Base-by-base conservation (phyloP, 73 alveolate genomes). In the Paramecium octaurelia region DNA sequence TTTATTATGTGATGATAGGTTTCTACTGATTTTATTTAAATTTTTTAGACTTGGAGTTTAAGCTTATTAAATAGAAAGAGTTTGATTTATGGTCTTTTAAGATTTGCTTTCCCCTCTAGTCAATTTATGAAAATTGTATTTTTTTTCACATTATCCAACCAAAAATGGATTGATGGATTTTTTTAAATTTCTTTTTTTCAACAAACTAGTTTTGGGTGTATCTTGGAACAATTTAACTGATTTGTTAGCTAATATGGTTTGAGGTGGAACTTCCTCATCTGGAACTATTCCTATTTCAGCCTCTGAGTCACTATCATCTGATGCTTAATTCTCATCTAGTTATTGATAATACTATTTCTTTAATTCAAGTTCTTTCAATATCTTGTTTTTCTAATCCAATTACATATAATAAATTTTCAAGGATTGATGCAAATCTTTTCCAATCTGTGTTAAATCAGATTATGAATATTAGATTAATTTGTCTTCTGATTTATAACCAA, bases 401-500 rank as follows among this genome's bases (percentile, higher is more conserved):
- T 80, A 59, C 34, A 42, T 44, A 48, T 31, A 24, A n/a, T 80
- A 80, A 14, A 80, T 11, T 44, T 43, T 24, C n/a, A 80, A 44
- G 0, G 91, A 34, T 48, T 48, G 20, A 44, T 44, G 50, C 14
- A 48, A 24, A 80, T 80, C 73, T 4, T 11, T 12, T 43, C 91
- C 91, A 23, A 80, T 80, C 10, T 80, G 14, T 40, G 9, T 6
- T 20, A 80, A 42, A 80, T 80, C 91, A 42, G 44, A 4, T 64
- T 38, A 43, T 8, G 12, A 1, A 69, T 20, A 42, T 88, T 88
- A 35, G 8, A 73, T 73, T 35, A 40, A 40, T 73, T n/a, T 73
- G 8, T 40, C 18, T 0, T 42, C n/a, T n/a, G 3, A 83, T n/a
- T 64, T 50, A 58, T 85, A 92, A 43, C 95, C 95, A 60, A 83